Conservation (phyloP, 495 filamentous ascomycete genomes). For the Terfezia claveryi region DNA sequence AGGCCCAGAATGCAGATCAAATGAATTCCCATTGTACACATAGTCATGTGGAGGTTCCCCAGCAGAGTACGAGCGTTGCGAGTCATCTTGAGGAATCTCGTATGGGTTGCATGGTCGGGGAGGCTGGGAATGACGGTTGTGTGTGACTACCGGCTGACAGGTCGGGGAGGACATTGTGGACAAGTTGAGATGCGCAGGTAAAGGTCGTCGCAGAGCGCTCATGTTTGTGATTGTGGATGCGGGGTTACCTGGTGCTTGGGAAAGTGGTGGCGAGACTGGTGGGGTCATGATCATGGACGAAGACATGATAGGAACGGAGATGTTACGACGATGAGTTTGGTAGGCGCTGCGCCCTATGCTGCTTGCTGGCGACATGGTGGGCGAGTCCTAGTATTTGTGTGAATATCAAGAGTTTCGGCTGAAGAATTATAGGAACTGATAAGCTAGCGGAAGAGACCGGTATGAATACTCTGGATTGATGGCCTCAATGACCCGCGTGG, state of each 20-base stretch:
- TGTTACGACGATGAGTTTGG: background rate
- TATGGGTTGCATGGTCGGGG: background rate
- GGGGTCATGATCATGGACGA: background rate
- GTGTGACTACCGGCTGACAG: background rate
- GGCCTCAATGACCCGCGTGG: too few relatives aligned
- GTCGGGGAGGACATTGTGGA: background rate
- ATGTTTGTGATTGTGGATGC: background rate
- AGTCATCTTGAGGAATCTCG: background rate
- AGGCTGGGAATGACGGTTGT: background rate
- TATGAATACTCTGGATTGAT: too few relatives aligned
- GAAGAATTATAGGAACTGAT: too few relatives aligned
- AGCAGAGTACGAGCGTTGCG: too few relatives aligned
- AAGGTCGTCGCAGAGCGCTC: background rate
- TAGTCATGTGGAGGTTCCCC: background rate
- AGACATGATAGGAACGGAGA: background rate
- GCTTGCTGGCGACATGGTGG: too few relatives aligned
- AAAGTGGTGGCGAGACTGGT: background rate
- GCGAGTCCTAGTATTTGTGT: too few relatives aligned
- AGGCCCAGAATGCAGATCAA: background rate
- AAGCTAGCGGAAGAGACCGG: too few relatives aligned
- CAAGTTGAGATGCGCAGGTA: background rate
- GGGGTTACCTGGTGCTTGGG: background rate
- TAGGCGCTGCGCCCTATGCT: too few relatives aligned
- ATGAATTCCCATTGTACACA: background rate
- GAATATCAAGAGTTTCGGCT: too few relatives aligned